Conservation (phyloP, 352 stramenopile genomes). For the Pythium apleroticum region DNA sequence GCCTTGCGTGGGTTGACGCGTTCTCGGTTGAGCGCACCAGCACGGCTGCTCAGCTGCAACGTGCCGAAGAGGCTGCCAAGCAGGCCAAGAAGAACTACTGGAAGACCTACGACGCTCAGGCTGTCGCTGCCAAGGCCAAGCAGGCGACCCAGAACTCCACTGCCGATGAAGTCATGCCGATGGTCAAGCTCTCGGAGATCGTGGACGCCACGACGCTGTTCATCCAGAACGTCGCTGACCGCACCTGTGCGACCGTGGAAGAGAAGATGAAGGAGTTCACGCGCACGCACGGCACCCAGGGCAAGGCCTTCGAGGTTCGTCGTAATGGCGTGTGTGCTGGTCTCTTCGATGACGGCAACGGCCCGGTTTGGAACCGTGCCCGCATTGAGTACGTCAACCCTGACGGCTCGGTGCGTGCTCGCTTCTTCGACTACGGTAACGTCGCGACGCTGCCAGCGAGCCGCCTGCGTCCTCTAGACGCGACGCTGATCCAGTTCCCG, state of each 20-base stretch:
- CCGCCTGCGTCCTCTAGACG: conserved; percentile 90
- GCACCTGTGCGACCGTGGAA: conserved; percentile 86
- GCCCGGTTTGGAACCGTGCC: conserved; percentile 93
- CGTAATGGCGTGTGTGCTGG: conserved; percentile 90
- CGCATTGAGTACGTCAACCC: conserved; percentile 83
- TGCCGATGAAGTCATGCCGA: conserved; percentile 63
- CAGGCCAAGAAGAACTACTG: conserved; percentile 94
- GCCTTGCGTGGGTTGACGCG: conserved; percentile 91
- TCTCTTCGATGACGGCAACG: conserved; percentile 95
- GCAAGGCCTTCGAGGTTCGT: conserved; percentile 90
- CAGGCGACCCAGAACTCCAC: conserved; percentile 42
- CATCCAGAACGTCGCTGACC: conserved; percentile 90
- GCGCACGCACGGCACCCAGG: conserved; percentile 78
- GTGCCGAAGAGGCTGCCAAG: conserved; percentile 88
- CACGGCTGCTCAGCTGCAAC: conserved; percentile 65
- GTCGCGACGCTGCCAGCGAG: conserved; percentile 78
- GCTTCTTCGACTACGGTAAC: conserved; percentile 97
- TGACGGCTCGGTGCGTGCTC: conserved; percentile 71
- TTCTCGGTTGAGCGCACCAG: conserved; percentile 93
- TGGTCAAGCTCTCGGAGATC: conserved; percentile 94
- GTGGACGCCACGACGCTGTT: conserved; percentile 93
- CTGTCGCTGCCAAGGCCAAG: conserved; percentile 46
- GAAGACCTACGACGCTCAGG: conserved; percentile 81
- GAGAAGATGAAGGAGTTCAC: conserved; percentile 95
- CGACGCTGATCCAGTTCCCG: conserved; percentile 87